phyloP scores from a whole-genome alignment of 2,329 filamentous ascomycete species.

The Xylaria sp. region DNA sequence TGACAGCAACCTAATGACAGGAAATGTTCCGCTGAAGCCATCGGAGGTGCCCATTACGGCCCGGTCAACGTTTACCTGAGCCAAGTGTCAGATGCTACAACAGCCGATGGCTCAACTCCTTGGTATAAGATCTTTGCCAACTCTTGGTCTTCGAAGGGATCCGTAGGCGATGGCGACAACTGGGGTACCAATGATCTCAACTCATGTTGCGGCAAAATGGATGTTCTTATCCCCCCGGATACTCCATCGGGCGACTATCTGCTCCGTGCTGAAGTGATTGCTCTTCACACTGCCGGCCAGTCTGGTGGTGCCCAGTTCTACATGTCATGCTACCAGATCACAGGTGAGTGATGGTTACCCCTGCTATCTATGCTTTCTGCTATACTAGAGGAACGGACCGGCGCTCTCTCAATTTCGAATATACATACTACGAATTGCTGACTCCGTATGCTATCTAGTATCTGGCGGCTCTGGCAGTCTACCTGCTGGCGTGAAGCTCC shows the following conservation, averaged over 20 bases:
- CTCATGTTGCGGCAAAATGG: constrained; percentile 49
- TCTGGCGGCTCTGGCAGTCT: constrained; percentile 24
- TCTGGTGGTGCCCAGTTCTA: constrained; percentile 43
- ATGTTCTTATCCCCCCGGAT: constrained; percentile 49
- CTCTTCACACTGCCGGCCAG: constrained; percentile 48
- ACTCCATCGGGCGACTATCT: constrained; percentile 52
- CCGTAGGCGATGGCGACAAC: constrained; percentile 51
- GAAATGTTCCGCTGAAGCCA: constrained; percentile 53
- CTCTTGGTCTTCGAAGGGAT: constrained; percentile 48
- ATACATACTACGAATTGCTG: background rate
- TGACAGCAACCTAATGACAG: constrained; percentile 52
- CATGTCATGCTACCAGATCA: constrained; percentile 43
- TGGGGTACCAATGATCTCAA: constrained; percentile 52
- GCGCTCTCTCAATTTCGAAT: background rate
- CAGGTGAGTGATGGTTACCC: constrained; percentile 13
- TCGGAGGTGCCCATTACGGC: constrained; percentile 60
- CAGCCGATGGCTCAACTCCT: constrained; percentile 48
- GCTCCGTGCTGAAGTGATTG: constrained; percentile 52
- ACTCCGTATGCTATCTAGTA: constrained; percentile 4
- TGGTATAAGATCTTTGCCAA: constrained; percentile 62
- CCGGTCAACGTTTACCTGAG: constrained; percentile 59
- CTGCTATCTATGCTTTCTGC: too few species aligned
- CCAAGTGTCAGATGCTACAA: constrained; percentile 54
- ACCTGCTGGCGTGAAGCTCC: constrained; percentile 44
- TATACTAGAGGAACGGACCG: too few species aligned